A percentile compares a stretch with the other conserved stretches of the same genome.
Evolutionary conservation across 1,284 basidiomycete species (phyloP).

Genomic region (Golubevia pallescens): DNA sequence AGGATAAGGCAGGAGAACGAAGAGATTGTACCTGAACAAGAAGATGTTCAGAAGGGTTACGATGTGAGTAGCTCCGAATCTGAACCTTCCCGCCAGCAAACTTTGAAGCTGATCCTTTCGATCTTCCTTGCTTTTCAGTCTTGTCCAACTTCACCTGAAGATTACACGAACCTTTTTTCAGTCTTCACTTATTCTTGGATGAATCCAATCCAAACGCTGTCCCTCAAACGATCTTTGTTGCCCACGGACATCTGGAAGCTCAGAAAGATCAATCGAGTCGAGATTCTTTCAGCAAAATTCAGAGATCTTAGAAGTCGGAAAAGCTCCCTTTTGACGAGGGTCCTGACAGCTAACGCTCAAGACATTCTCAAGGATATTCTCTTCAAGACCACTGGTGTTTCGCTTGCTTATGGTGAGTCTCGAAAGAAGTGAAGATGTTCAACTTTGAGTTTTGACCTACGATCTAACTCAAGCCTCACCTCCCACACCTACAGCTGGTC

Average conservation of each 20-base stretch:
- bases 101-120: neutral
- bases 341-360: conserved; percentile 36
- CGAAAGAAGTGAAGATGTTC: too few species aligned
- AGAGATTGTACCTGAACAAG: conserved; percentile 10
- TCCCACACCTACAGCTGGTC: conserved; percentile 12
- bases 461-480: too few species aligned
- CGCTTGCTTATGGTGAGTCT: conserved; percentile 25
- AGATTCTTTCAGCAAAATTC: conserved; percentile 27
- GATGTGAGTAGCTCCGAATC: conserved; percentile 4
- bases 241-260: conserved; percentile 44
- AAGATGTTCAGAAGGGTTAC: conserved; percentile 20
- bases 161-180: conserved; percentile 31
- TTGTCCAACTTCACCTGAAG: conserved; percentile 47
- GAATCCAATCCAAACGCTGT: conserved; percentile 32
- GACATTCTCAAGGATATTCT: conserved; percentile 37
- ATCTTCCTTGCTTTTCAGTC: conserved; percentile 1
- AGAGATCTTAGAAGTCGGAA: conserved; percentile 11
- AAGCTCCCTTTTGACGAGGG: conserved; percentile 15
- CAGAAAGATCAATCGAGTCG: conserved; percentile 35
- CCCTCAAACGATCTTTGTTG: conserved; percentile 24
- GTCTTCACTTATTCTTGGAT: conserved; percentile 45
- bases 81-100: neutral
- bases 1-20: conserved; percentile 15
- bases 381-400: conserved; percentile 40
- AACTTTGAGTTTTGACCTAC: too few species aligned